phyloP scores from a whole-genome alignment of 208 protist species.

The Wallacemonas sp. region DNA sequence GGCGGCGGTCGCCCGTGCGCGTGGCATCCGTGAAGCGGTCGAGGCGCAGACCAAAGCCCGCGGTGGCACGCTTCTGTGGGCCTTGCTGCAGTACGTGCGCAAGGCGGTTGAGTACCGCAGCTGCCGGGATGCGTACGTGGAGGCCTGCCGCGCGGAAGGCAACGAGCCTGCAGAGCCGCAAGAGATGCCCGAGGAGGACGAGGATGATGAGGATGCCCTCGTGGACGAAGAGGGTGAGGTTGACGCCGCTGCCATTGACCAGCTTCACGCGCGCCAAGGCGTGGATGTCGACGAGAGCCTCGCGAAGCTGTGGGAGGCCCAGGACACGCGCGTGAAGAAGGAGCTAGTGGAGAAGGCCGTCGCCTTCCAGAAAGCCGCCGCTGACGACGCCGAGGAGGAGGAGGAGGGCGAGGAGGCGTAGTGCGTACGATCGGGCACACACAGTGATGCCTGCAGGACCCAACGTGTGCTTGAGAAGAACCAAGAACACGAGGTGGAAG shows the following conservation, averaged over 20 bases:
- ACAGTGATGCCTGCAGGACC: background rate
- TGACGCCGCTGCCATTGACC: constrained; percentile 46
- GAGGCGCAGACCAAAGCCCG: constrained; percentile 48
- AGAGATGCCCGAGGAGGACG: constrained; percentile 78
- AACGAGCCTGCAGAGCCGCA: constrained; percentile 32
- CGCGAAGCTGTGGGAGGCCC: constrained; percentile 67
- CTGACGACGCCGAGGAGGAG: constrained; percentile 43
- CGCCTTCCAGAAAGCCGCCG: constrained; percentile 29
- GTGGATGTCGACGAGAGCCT: constrained; percentile 70
- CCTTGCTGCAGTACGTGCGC: constrained; percentile 52
- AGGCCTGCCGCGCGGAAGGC: constrained; percentile 35
- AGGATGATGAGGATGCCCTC: constrained; percentile 72
- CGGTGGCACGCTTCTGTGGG: constrained; percentile 59
- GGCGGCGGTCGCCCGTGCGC: constrained; percentile 18
- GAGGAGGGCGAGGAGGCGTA: constrained; percentile 44
- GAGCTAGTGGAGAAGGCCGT: constrained; percentile 46
- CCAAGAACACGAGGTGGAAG: background rate
- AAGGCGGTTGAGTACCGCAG: constrained; percentile 67
- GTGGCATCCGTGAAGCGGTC: constrained; percentile 31
- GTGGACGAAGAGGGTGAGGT: constrained; percentile 61
- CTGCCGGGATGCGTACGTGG: constrained; percentile 55
- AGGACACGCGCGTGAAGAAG: constrained; percentile 41
- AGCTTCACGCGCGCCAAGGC: constrained; percentile 53
- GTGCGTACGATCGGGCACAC: background rate
- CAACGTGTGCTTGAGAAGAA: background rate